Evolutionary conservation across 768 basidiomycete species (phyloP).

Genomic region (Trametes maxima): DNA sequence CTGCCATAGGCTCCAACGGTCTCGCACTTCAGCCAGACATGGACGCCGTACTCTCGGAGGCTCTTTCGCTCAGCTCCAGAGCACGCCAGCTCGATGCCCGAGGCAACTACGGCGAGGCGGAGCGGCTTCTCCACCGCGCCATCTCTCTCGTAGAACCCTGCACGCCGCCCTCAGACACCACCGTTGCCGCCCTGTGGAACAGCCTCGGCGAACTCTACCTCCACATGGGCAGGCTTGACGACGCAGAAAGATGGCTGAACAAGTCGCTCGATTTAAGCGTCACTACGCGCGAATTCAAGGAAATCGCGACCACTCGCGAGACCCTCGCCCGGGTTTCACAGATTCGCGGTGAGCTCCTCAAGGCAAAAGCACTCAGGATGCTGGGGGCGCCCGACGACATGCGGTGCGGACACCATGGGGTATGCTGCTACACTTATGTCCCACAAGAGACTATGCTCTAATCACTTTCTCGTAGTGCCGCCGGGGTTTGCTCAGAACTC

Average conservation of each 20-base stretch:
- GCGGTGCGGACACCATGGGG: slow-evolving; percentile 34
- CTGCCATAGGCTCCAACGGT: slow-evolving; percentile 5
- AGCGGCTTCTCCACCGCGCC: slow-evolving; percentile 36
- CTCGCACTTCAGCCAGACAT: background rate
- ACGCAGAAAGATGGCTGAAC: slow-evolving; percentile 41
- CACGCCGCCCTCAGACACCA: slow-evolving; percentile 27
- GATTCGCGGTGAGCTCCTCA: slow-evolving; percentile 33
- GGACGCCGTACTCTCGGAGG: slow-evolving; percentile 13
- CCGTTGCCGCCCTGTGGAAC: slow-evolving; percentile 34
- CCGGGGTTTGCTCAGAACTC: slow-evolving; percentile 5
- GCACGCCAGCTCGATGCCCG: slow-evolving; percentile 25
- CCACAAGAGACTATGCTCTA: background rate
- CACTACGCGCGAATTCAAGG: slow-evolving; percentile 23
- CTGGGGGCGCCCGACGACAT: slow-evolving; percentile 33
- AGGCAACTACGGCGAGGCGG: slow-evolving; percentile 34
- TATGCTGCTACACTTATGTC: background rate
- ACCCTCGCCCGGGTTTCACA: slow-evolving; percentile 42
- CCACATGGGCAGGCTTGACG: slow-evolving; percentile 38
- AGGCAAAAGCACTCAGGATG: slow-evolving; percentile 37
- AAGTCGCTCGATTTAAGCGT: slow-evolving; percentile 38
- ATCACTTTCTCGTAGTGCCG: background rate
- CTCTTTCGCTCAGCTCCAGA: slow-evolving; percentile 24
- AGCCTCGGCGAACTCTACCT: slow-evolving; percentile 41
- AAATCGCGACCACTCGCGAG: slow-evolving; percentile 38
- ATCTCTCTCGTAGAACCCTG: slow-evolving; percentile 33